Base-by-base conservation (phyloP, 805 yeast species). In the Lachancea meyersii region DNA sequence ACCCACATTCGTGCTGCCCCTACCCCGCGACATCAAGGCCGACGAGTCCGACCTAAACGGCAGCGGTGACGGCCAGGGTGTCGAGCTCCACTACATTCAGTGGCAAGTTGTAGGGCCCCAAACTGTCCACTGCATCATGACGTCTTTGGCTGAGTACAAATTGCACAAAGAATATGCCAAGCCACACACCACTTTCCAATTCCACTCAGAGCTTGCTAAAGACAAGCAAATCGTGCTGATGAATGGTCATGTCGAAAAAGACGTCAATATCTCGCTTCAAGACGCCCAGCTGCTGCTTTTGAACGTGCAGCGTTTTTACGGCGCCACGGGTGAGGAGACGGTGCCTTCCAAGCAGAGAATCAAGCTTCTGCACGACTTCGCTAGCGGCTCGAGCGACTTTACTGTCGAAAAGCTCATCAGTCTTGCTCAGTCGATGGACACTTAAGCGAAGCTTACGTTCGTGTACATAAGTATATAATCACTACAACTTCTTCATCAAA, bases 91-190 rank as follows among this genome's bases (percentile, higher is more conserved):
- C 58, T 87, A 83, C 60, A 78, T 89, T 18, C 97, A 93, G 66
- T 93, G 98, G 98, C 72, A 79, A 16, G 86, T 87, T 60, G 89
- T 83, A 11, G 95, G 91, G 1, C 81, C 85, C 13, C 54, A 78
- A 32, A 89, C 97, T 2, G 71, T 86, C 1, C 96, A 93, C 65
- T 86, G 95, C 58, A 74, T 93, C 75, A 71, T 93, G 53, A 93
- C 98, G 1, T 80, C 96, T 0, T 72, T 93, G 49, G 89, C 93
- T 1, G 97, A 93, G 64, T 93, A 79, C 65, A 88, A 91, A 62
- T 72, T 88, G 22, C 96, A 91, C 58, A 78, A 77, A 43, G 97
- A 91, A 58, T 93, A 72, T 63, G 96, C 98, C 8, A 82, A 86
- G 58, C 97, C 98, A 1, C 97, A 93, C 63, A 87, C 97, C 0